Base-by-base conservation (phyloP, 306 rosid genomes). In the Alnus glutinosa region DNA sequence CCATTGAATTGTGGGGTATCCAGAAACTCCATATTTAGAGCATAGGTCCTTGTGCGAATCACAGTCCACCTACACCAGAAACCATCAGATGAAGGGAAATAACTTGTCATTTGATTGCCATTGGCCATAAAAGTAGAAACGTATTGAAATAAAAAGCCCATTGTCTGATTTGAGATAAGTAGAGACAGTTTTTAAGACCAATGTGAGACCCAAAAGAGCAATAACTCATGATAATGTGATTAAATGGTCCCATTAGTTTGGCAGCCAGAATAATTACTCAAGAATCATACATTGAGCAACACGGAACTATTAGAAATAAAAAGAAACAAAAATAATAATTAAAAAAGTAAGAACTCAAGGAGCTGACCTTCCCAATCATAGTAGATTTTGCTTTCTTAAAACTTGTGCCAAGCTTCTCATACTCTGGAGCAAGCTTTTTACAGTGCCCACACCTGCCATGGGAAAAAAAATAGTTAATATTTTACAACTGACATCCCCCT, bases 391-490 rank as follows among this genome's bases (percentile, higher is more conserved):
- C 82, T 80, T 85, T 95, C 83, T 74, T 91, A 73, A 94, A 92
- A 87, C 87, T 90, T 37, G 86, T 39, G 15, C 87, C 97, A n/a
- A 94, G 92, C 72, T 89, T 91, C 85, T 92, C 97, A 82, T 75
- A 95, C 69, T 95, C 97, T 2, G 97, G 98, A 8, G 97, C 94
- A 76, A 95, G 97, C 86, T 68, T 95, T 81, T 95, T 92, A 86
- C 97, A 90, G 75, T 95, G 98, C 14, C 97, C 98, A 85, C 97
- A 94, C 98, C 98, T 94, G 81, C 70, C 75, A 75, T 7, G 4
- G 13, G 13, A 77, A 55, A 64, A 7, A 67, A 67, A 67, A 37
- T 19, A 18, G 48, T 64, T 64, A 64, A 13, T 14, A 61, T 32
- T 59, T 63, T 34, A 64, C 70, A 64, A 64, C 47, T 36, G 70